Evolutionary conservation across 441 rosid genomes (phyloP).

Genomic region (Manihot esculenta): DNA sequence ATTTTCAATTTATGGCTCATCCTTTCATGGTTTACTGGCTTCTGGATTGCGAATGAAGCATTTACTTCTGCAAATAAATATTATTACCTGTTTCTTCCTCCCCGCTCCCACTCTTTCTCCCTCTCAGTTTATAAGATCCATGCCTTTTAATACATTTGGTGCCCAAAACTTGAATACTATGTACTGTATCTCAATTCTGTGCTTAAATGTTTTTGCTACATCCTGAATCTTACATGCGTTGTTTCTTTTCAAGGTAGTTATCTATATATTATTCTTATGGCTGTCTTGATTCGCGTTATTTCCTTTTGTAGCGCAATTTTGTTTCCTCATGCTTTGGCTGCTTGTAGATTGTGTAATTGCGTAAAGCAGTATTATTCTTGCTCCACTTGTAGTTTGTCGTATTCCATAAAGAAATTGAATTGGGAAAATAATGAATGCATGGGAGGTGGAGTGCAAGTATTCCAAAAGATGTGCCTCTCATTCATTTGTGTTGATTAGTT

Average conservation of each 20-base stretch:
- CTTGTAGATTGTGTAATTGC: constrained; percentile 13
- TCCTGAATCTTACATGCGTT: constrained; percentile 14
- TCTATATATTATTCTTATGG: constrained; percentile 5
- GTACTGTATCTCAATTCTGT: constrained; percentile 18
- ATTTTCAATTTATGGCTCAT: constrained; percentile 2
- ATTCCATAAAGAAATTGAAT: constrained; percentile 11
- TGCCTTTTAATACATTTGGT: constrained; percentile 1
- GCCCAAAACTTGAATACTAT: not conserved
- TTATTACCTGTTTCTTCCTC: not conserved
- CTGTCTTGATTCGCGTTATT: constrained; percentile 10
- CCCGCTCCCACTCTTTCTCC: not conserved
- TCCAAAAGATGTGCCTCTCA: constrained; percentile 15
- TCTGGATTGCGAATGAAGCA: constrained; percentile 22
- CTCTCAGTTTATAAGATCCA: constrained; percentile 2
- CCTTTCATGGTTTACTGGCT: constrained; percentile 19
- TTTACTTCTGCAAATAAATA: constrained; percentile 16
- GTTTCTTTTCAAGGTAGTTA: constrained; percentile 16
- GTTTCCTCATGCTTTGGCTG: constrained; percentile 15
- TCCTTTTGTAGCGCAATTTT: constrained; percentile 21
- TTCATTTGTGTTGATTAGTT: constrained; percentile 23
- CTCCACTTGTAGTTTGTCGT: constrained; percentile 24
- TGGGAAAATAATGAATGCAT: constrained; percentile 17
- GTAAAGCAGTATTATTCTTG: constrained; percentile 19
- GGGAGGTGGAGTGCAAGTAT: constrained; percentile 31
- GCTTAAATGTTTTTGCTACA: constrained; percentile 15